Conservation (phyloP, 2,329 filamentous ascomycete species). For the Lasiodiplodia hormozganensis region DNA sequence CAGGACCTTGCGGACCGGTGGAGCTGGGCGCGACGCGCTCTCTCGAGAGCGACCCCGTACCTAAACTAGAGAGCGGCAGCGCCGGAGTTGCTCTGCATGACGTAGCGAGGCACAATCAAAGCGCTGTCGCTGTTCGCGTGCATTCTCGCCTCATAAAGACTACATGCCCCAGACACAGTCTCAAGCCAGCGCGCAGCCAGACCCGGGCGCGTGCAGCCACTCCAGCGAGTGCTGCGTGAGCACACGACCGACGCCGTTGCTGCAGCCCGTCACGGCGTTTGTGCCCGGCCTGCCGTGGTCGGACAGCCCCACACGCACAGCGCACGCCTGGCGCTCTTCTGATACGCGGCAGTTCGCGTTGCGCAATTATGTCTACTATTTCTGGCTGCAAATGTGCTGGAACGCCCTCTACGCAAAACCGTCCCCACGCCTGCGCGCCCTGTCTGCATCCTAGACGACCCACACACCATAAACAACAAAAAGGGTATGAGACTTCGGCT, state of each 20-base stretch:
- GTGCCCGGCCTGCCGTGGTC: constrained; percentile 7
- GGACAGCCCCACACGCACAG: constrained; percentile 17
- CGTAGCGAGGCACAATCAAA: not conserved
- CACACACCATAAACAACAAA: not conserved
- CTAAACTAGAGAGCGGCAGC: constrained; percentile 6
- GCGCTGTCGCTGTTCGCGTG: constrained; percentile 21
- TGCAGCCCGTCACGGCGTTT: constrained; percentile 17
- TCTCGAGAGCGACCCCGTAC: constrained; percentile 17
- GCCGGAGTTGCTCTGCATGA: constrained; percentile 20
- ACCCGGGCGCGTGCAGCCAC: constrained; percentile 4
- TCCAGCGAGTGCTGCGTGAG: not conserved
- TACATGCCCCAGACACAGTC: constrained; percentile 4
- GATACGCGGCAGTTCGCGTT: constrained; percentile 1
- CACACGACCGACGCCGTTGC: constrained; percentile 10
- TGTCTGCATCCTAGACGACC: not conserved
- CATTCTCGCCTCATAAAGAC: constrained; percentile 16
- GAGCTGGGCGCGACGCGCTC: constrained; percentile 22
- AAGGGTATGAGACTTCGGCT: constrained; percentile 23
- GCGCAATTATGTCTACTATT: constrained; percentile 20
- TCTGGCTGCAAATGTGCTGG: constrained; percentile 9
- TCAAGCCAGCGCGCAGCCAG: not conserved
- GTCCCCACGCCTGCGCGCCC: not conserved
- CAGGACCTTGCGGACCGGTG: constrained; percentile 15
- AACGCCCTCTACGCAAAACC: constrained; percentile 13
- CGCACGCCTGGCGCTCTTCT: not conserved